These are phyloP conservation scores for Tribonema minus DNA, from an alignment of 108 stramenopile species.

Conservation along the genomic window DNA sequence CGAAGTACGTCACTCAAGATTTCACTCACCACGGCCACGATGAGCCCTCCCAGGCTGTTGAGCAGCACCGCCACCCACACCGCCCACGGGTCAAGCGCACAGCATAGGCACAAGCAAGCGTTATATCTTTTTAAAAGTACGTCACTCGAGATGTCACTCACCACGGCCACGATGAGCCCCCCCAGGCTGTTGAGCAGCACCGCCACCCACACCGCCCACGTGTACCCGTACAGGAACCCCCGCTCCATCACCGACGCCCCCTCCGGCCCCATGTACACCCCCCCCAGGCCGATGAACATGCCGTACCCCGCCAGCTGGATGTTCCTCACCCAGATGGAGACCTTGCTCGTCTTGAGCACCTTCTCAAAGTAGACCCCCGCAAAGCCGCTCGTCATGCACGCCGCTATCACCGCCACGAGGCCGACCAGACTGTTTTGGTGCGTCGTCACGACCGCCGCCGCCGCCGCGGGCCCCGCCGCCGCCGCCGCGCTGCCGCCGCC, in stretches of 20 bases:
- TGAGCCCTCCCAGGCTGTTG: slow-evolving; percentile 83
- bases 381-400: slow-evolving; percentile 80
- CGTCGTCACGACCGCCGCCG: no score
- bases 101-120: no score
- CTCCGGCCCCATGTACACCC: slow-evolving; percentile 9
- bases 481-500: no score
- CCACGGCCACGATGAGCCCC: slow-evolving; percentile 85
- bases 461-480: no score
- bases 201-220: slow-evolving; percentile 72
- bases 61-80: slow-evolving; percentile 73
- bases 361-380: slow-evolving; percentile 96
- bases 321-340: slow-evolving; percentile 88
- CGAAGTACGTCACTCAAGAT: no score
- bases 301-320: slow-evolving; percentile 85
- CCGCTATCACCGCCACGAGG: slow-evolving; percentile 72
- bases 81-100: no score
- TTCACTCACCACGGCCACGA: slow-evolving; percentile 91
- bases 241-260: neutral
- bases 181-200: slow-evolving; percentile 82
- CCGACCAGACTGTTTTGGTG: slow-evolving; percentile 57
- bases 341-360: slow-evolving; percentile 62
- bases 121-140: no score
- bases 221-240: slow-evolving; percentile 61
- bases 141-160: no score
- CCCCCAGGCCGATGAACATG: slow-evolving; percentile 60